Base-by-base conservation (phyloP, 2,329 filamentous ascomycete genomes). In the Stromatinia cepivora region DNA sequence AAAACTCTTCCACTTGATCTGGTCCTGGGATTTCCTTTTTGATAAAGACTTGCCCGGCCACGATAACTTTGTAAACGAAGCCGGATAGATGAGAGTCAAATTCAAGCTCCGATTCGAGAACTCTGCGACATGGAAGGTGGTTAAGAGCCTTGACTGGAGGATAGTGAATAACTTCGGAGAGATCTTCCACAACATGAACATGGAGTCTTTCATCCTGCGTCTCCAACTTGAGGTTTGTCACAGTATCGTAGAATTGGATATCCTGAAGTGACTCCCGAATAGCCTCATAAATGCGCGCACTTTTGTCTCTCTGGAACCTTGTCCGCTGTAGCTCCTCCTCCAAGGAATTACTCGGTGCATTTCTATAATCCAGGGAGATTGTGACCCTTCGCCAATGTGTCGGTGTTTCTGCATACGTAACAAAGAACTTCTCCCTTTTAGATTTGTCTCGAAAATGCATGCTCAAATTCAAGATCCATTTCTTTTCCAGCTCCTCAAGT, bases 1-100 rank as follows among this genome's bases (percentile, higher is more conserved):
- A 83, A 77, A 99, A 99, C 79, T 98, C 95, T 72, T 98, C 94
- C 28, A 98, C 90, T 0, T 92, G 95, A 76, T 98, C 94, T 2
- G 94, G 94, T 1, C 94, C 94, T 0, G 95, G 95, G 22, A 99
- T 98, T 78, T 99, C 95, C 79, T 99, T 99, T 80, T 98, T 98
- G 81, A 99, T 97, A 75, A 93, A 90, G 1, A 88, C 82, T 69
- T 85, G 82, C 13, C 87, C 88, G 70, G 87, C 83, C 48, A 93
- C 87, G 20, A 83, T 85, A 69, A 99, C 93, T 79, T 96, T 97
- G 84, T 98, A 99, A 25, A 98, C 95, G 78, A 98, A 99, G 1
- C 95, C 95, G 31, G 94, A 98, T 79, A 98, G 88, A 81, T 99
- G 95, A 0, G 92, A 92, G 74, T 96, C 92, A 76, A 99, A 97